Conservation (phyloP, 2,329 filamentous ascomycete species). For the Talaromyces sp. region DNA sequence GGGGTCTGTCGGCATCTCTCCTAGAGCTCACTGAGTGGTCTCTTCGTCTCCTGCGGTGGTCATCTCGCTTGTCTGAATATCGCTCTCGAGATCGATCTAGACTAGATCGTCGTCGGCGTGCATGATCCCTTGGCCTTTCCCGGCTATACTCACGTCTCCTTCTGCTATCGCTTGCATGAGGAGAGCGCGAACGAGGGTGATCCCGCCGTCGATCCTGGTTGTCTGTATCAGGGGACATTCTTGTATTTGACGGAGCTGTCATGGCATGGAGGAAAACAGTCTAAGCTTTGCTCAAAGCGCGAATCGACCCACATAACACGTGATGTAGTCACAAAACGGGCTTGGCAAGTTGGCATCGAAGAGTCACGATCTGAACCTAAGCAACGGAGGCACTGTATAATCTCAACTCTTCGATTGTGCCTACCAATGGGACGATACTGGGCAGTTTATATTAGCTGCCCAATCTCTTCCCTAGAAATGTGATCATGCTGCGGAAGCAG, state of each 20-base stretch:
- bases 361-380: neutral
- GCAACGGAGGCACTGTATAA: neutral
- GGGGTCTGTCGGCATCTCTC: slow-evolving; percentile 26
- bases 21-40: slow-evolving; percentile 23
- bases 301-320: neutral
- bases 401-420: neutral
- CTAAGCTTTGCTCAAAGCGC: neutral
- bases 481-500: slow-evolving; percentile 46
- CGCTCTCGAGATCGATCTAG: slow-evolving; percentile 23
- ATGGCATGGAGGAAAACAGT: neutral
- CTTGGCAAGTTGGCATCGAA: neutral
- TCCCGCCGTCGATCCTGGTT: slow-evolving; percentile 18
- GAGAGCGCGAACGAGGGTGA: slow-evolving; percentile 13
- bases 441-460: slow-evolving; percentile 15
- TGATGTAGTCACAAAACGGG: neutral
- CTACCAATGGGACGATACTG: neutral
- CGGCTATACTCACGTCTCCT: slow-evolving; percentile 20
- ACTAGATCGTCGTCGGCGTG: slow-evolving; percentile 10
- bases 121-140: slow-evolving; percentile 9
- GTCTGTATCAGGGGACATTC: slow-evolving; percentile 15
- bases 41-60: slow-evolving; percentile 21
- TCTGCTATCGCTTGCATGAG: slow-evolving; percentile 8
- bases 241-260: neutral
- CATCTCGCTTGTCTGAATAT: slow-evolving; percentile 20
- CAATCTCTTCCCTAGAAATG: slow-evolving; percentile 24